phyloP scores from a whole-genome alignment of 805 yeast species.

The Cyberlindnera suaveolens region DNA sequence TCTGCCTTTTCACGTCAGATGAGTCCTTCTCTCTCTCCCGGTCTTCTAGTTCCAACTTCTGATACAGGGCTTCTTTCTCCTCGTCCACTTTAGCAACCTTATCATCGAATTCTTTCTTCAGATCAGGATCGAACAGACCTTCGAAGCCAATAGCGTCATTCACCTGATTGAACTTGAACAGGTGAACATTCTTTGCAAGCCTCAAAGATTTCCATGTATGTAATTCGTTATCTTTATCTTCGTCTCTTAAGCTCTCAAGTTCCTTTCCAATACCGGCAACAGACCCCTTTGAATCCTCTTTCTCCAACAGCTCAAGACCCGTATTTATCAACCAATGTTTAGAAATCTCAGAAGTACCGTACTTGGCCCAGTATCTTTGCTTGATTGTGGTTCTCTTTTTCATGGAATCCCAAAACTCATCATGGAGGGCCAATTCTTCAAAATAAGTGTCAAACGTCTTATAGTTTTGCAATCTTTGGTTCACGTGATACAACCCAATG shows the following conservation, averaged over 20 bases:
- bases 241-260: conserved; percentile 4
- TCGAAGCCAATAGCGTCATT: conserved; percentile 30
- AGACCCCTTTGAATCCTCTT: conserved; percentile 4
- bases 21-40: conserved; percentile 12
- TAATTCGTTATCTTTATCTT: conserved; percentile 13
- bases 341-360: conserved; percentile 22
- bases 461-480: conserved; percentile 7
- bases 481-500: conserved; percentile 5
- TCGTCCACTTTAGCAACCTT: conserved; percentile 6
- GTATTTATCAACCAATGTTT: conserved; percentile 34
- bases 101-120: conserved; percentile 14
- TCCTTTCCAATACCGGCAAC: conserved; percentile 1
- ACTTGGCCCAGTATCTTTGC: conserved; percentile 17
- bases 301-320: conserved; percentile 30
- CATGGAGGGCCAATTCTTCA: conserved; percentile 3
- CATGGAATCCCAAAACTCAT: conserved; percentile 1
- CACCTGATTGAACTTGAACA: conserved; percentile 32
- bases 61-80: conserved; percentile 8
- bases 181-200: conserved; percentile 29
- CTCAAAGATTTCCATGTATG: conserved; percentile 39
- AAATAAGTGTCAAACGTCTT: conserved; percentile 2
- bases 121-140: conserved; percentile 30
- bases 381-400: conserved; percentile 5
- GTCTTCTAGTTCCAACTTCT: conserved; percentile 16
- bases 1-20: conserved; percentile 9